Conservation (phyloP, 495 filamentous ascomycete genomes). For the Tuber melanosporum region DNA sequence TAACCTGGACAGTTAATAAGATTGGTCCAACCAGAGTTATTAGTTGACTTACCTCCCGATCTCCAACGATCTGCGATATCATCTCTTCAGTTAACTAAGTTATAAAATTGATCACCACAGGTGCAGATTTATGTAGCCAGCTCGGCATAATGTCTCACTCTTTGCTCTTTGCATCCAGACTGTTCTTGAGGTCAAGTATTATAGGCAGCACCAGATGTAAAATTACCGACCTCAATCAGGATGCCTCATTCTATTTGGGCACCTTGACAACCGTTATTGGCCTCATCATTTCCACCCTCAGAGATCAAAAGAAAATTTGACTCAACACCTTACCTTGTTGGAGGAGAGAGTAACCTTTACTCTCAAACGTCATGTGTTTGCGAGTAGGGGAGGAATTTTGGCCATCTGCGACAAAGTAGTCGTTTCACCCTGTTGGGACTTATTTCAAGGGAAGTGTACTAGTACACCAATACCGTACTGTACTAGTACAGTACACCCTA, state of each 20-base stretch:
- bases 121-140: not conserved
- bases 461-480: no score
- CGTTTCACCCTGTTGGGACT: not conserved
- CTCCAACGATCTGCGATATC: not conserved
- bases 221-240: not conserved
- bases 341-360: not conserved
- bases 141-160: not conserved
- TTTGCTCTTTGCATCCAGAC: not conserved
- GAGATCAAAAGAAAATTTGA: not conserved
- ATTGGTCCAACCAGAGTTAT: not conserved
- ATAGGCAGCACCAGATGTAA: not conserved
- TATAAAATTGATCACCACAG: not conserved
- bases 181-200: not conserved
- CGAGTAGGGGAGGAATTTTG: not conserved
- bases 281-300: not conserved
- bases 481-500: no score
- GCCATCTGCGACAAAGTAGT: not conserved
- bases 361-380: no score
- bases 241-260: not conserved
- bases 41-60: not conserved
- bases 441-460: not conserved
- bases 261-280: not conserved
- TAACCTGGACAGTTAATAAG: not conserved
- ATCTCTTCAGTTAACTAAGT: not conserved
- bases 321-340: not conserved